phyloP scores from a whole-genome alignment of 2,329 filamentous ascomycete genomes.

The Colletotrichum spaethianum region DNA sequence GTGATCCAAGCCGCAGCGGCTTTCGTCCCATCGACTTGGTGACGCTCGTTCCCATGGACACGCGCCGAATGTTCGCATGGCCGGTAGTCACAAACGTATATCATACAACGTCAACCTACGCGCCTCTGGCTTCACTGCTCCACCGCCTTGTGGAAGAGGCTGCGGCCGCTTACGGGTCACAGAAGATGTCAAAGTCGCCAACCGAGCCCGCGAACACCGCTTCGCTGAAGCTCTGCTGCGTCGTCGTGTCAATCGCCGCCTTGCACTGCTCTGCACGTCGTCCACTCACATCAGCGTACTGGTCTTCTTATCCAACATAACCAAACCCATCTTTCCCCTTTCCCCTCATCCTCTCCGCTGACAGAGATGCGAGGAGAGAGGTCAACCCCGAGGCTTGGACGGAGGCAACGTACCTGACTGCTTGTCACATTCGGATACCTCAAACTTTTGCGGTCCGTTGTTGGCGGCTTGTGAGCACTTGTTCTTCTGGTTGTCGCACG shows the following conservation, averaged over 20 bases:
- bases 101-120: not conserved
- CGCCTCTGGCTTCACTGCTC: not conserved
- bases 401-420: conserved; percentile 58
- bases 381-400: not conserved
- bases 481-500: conserved; percentile 66
- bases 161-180: conserved; percentile 52
- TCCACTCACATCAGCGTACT: not conserved
- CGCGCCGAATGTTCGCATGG: not conserved
- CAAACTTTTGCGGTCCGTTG: conserved; percentile 49
- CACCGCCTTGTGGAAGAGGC: not conserved
- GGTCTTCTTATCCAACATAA: not conserved
- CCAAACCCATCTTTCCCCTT: not conserved
- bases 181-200: conserved; percentile 63
- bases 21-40: not conserved
- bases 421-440: conserved; percentile 60
- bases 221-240: conserved; percentile 44
- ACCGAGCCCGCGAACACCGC: conserved; percentile 56
- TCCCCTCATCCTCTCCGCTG: not conserved
- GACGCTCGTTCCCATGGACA: conserved; percentile 11
- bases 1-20: not conserved
- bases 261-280: conserved; percentile 56
- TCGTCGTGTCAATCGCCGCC: conserved; percentile 47
- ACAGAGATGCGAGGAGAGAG: not conserved
- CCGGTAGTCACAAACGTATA: not conserved
- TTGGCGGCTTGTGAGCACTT: conserved; percentile 61